Conservation (phyloP, 352 stramenopile species). For the Phytophthora nicotianae region DNA sequence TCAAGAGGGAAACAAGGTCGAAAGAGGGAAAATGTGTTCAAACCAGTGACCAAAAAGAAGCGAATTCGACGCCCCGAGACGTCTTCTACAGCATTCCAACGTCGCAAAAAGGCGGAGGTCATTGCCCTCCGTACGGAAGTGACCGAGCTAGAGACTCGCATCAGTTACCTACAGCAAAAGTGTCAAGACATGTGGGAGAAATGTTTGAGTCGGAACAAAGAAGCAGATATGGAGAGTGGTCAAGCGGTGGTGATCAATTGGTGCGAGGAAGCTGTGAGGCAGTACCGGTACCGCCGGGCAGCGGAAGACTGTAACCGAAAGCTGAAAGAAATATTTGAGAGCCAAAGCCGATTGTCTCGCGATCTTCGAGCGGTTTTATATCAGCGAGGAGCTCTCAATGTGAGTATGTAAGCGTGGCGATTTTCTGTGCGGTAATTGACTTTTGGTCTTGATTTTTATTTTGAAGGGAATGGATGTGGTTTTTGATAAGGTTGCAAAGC, state of each 20-base stretch:
- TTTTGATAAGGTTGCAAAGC: no score
- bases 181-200: background rate
- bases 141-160: conserved; percentile 4
- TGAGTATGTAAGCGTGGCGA: conserved; percentile 4
- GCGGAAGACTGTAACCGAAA: conserved; percentile 26
- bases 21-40: background rate
- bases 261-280: conserved; percentile 15
- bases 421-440: no score
- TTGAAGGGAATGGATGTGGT: conserved; percentile 6
- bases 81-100: conserved; percentile 28
- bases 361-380: conserved; percentile 15
- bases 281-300: conserved; percentile 21
- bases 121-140: conserved; percentile 14
- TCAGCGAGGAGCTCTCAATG: conserved; percentile 1
- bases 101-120: conserved; percentile 17
- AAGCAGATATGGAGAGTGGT: no score
- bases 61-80: conserved; percentile 20
- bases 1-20: background rate
- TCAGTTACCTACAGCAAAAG: conserved; percentile 5
- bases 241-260: background rate
- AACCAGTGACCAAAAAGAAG: conserved; percentile 11
- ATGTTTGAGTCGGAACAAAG: background rate
- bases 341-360: conserved; percentile 14
- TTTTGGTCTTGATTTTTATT: background rate
- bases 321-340: conserved; percentile 26